Base-by-base conservation (phyloP, 768 basidiomycete genomes). In the Pholiota microspora region DNA sequence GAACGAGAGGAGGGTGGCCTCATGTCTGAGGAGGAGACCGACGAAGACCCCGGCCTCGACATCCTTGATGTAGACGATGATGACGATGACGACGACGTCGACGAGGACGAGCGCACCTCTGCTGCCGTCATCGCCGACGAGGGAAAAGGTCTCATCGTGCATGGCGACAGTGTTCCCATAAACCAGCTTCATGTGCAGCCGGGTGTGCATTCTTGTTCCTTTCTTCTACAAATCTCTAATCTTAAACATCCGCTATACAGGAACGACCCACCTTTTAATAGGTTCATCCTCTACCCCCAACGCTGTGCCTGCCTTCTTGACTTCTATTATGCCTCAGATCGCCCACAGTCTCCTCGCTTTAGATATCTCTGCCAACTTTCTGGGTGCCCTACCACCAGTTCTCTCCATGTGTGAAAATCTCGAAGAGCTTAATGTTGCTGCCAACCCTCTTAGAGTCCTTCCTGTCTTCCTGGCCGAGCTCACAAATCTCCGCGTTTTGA, bases 361-460 rank as follows among this genome's bases (percentile, higher is more conserved):
- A 42, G 97, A 99, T 71, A 89, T 99, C 36, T 94, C 94, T 29
- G 84, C 85, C 59, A 95, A 95, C 69, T 88, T 89, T 62, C 79
- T 96, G 45, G 82, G 83, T 38, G 88, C 88, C 31, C 73, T 99
- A 44, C 94, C 97, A 9, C 86, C 88, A 16, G 82, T 86, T 15
- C 81, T 99, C 42, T 84, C 85, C n/a, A 73, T 83, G 12, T 97
- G 95, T 66, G 75, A 77, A 58, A 81, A 77, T 63, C 82, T 99
- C 31, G 94, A 98, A 69, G 97, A 99, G 70, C 80, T 99, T 42
- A 96, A 98, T 66, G 80, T 98, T 50, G 91, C 91, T 9, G 88
- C 85, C 48, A 99, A 99, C 68, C 90, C 92, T 6, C 78, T 98
- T 24, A 85, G 91, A 42, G 86, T 87, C n/a, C 79, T 98, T n/a